Evolutionary conservation across 495 filamentous ascomycete species (phyloP).

Genomic region (Tuber calosporum): DNA sequence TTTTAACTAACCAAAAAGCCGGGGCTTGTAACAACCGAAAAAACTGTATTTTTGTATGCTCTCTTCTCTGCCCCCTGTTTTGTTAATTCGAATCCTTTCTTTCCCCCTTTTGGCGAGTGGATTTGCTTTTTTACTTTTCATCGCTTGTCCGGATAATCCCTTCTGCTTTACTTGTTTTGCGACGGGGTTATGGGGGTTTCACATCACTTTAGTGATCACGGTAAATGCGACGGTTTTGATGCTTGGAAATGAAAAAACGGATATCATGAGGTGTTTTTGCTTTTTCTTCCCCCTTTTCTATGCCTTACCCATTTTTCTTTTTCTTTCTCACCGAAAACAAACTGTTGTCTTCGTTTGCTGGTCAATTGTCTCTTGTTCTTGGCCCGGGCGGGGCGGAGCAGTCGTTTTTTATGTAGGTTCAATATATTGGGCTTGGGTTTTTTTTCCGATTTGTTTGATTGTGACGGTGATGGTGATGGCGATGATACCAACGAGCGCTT

Average conservation of each 20-base stretch:
- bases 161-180: not conserved
- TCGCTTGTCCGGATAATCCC: not conserved
- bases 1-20: not conserved
- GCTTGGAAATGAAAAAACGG: not conserved
- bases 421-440: not conserved
- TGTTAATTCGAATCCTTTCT: not conserved
- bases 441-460: not conserved
- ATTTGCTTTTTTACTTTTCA: not conserved
- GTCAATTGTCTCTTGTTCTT: not conserved
- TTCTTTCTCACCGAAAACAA: not conserved
- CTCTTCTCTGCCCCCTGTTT: not conserved
- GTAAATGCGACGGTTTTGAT: not conserved
- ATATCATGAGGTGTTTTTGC: not conserved
- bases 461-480: not conserved
- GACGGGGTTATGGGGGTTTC: not conserved
- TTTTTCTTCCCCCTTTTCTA: not conserved
- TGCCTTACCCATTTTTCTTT: not conserved
- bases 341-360: not conserved
- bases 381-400: not conserved
- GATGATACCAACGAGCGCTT: not conserved
- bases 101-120: not conserved
- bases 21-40: not conserved
- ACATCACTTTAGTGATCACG: not conserved
- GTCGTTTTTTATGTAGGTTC: slow-evolving; percentile 1
- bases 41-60: not conserved